These are phyloP conservation scores for Coemansia sp. DNA, from an alignment of 192 early-diverging fungal genomes.

Conservation along the genomic window DNA sequence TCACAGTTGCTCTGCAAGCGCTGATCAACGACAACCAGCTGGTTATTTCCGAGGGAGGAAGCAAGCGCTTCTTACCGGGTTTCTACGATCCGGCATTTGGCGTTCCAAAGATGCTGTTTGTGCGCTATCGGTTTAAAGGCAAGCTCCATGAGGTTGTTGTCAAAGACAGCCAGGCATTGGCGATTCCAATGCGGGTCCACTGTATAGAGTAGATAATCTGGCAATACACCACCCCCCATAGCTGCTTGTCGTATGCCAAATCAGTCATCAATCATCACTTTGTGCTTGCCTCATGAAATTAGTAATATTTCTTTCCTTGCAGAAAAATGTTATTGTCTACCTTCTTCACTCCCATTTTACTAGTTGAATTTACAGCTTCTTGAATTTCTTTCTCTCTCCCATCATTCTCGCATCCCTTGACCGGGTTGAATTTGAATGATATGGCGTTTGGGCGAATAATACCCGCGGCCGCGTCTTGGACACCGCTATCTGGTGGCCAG, in stretches of 20 bases:
- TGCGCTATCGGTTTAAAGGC: slow-evolving; percentile 84
- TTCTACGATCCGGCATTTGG: slow-evolving; percentile 97
- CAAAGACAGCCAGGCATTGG: slow-evolving; percentile 76
- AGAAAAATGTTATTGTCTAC: too few relatives aligned
- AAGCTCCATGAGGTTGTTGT: slow-evolving; percentile 79
- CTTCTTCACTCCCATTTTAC: too few relatives aligned
- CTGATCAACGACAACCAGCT: slow-evolving; percentile 85
- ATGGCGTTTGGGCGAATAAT: neutral
- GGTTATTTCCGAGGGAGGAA: slow-evolving; percentile 80
- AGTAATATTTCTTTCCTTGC: too few relatives aligned
- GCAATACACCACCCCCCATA: neutral
- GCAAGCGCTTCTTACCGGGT: slow-evolving; percentile 89
- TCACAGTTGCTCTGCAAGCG: slow-evolving; percentile 82
- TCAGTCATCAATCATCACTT: neutral
- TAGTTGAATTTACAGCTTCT: too few relatives aligned
- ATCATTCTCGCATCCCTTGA: neutral
- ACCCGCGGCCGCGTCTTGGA: neutral
- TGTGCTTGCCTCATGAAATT: too few relatives aligned
- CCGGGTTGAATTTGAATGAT: neutral
- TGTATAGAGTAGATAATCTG: slow-evolving; percentile 7
- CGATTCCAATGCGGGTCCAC: slow-evolving; percentile 72
- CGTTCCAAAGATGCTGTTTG: slow-evolving; percentile 76
- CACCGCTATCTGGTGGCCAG: neutral
- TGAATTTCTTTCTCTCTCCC: neutral
- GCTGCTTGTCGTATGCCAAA: neutral